Conservation (phyloP, 352 stramenopile genomes). For the Phytophthora boehmeriae region DNA sequence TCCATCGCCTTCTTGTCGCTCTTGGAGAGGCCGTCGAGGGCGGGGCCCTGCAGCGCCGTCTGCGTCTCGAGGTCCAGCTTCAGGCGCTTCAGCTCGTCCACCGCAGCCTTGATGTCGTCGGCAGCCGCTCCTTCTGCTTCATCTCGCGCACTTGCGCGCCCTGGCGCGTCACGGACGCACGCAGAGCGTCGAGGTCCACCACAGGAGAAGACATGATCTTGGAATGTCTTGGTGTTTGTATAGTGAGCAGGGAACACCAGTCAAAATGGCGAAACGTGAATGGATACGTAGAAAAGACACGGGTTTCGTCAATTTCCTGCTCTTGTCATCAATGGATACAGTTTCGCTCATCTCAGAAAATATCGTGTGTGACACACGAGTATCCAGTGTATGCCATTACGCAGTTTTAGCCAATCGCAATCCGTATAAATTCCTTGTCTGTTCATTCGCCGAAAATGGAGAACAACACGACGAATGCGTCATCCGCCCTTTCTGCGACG, state of each 20-base stretch:
- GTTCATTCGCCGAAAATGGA: neutral
- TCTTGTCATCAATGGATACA: no score
- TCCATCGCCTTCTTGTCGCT: slow-evolving; percentile 94
- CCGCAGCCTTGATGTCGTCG: slow-evolving; percentile 89
- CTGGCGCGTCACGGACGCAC: slow-evolving; percentile 95
- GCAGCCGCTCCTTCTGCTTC: slow-evolving; percentile 94
- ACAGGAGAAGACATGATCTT: slow-evolving; percentile 20
- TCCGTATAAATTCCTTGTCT: neutral
- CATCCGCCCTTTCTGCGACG: neutral
- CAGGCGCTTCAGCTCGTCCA: slow-evolving; percentile 93
- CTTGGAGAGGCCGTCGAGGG: slow-evolving; percentile 69
- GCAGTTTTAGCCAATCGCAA: neutral
- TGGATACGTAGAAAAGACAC: neutral
- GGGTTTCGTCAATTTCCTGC: no score
- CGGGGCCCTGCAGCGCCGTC: slow-evolving; percentile 73
- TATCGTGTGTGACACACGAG: slow-evolving; percentile 2
- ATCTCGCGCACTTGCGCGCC: slow-evolving; percentile 94
- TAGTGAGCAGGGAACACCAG: slow-evolving; percentile 7
- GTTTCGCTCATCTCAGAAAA: neutral
- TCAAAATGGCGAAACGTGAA: neutral
- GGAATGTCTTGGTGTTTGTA: slow-evolving; percentile 30
- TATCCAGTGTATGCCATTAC: neutral
- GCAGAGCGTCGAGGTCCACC: slow-evolving; percentile 94
- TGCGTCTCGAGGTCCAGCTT: slow-evolving; percentile 91
- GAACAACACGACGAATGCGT: neutral